Percentiles rank a stretch among this genome's conserved stretches.
phyloP scores from a whole-genome alignment of 1,139 yeast species.

The Pichia sp. region DNA sequence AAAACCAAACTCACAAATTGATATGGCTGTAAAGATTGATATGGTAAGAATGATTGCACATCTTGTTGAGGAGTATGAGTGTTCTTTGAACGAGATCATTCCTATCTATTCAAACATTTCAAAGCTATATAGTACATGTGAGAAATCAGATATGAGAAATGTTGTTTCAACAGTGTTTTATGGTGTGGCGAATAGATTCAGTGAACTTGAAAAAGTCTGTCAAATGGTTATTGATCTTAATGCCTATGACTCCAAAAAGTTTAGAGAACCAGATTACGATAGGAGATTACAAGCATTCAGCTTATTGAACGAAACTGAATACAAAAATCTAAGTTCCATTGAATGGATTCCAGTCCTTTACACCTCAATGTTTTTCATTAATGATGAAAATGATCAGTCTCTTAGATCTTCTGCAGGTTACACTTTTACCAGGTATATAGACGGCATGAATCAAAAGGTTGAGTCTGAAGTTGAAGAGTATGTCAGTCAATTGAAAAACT shows the following conservation, averaged over 20 bases:
- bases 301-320: conserved; percentile 51
- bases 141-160: conserved; percentile 54
- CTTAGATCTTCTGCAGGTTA: conserved; percentile 73
- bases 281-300: conserved; percentile 64
- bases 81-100: conserved; percentile 45
- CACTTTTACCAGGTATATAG: conserved; percentile 59
- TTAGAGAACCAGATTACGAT: conserved; percentile 77
- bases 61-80: conserved; percentile 36
- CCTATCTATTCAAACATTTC: conserved; percentile 52
- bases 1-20: conserved; percentile 51
- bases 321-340: conserved; percentile 34
- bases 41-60: conserved; percentile 47
- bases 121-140: conserved; percentile 49
- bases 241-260: conserved; percentile 52
- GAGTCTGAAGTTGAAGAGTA: conserved; percentile 29
- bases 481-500: conserved; percentile 42
- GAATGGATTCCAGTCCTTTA: conserved; percentile 82
- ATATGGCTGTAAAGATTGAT: conserved; percentile 47
- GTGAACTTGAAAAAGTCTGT: conserved; percentile 40
- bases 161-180: conserved; percentile 53
- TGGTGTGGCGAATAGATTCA: conserved; percentile 50
- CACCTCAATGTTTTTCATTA: conserved; percentile 61
- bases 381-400: conserved; percentile 74
- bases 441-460: conserved; percentile 38
- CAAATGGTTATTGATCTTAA: conserved; percentile 55